These are phyloP conservation scores for Parsonsia alboflavescens DNA, from an alignment of 257 asterid genomes.

Conservation along the genomic window DNA sequence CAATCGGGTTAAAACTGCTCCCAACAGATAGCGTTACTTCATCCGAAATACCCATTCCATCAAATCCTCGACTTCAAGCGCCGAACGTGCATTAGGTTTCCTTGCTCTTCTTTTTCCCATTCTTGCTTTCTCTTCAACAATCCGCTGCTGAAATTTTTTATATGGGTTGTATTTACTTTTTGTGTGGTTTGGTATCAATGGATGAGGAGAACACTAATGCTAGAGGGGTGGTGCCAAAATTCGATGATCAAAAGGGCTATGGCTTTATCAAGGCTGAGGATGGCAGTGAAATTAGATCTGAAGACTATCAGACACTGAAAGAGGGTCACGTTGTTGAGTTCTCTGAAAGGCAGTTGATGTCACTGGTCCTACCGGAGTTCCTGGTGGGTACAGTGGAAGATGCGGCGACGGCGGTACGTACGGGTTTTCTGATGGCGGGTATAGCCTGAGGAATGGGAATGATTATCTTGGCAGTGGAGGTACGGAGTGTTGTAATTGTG, in stretches of 20 bases:
- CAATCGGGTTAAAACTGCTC: too few species aligned
- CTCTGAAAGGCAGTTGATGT: slow-evolving; percentile 58
- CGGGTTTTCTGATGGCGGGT: slow-evolving; percentile 33
- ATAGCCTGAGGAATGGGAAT: slow-evolving; percentile 25
- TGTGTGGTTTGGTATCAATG: slow-evolving; percentile 32
- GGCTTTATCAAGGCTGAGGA: slow-evolving; percentile 82
- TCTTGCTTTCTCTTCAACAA: neutral
- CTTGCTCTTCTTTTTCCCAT: neutral
- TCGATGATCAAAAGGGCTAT: slow-evolving; percentile 62
- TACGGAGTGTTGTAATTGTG: slow-evolving; percentile 41
- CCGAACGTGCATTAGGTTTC: slow-evolving; percentile 10
- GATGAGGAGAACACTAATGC: slow-evolving; percentile 56
- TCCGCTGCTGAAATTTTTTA: neutral
- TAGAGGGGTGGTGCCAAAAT: slow-evolving; percentile 58
- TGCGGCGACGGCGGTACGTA: slow-evolving; percentile 31
- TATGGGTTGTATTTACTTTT: neutral
- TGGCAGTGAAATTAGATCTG: slow-evolving; percentile 67
- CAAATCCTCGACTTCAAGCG: too few species aligned
- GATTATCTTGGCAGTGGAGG: slow-evolving; percentile 25
- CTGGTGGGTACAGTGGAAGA: slow-evolving; percentile 23
- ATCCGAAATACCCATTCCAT: too few species aligned
- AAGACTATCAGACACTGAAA: slow-evolving; percentile 59
- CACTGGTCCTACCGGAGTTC: slow-evolving; percentile 61
- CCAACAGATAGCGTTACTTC: too few species aligned
- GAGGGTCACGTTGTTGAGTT: slow-evolving; percentile 88